These are phyloP conservation scores for Dissophora ornata DNA, from an alignment of 192 early-diverging fungal genomes.

Conservation along the genomic window DNA sequence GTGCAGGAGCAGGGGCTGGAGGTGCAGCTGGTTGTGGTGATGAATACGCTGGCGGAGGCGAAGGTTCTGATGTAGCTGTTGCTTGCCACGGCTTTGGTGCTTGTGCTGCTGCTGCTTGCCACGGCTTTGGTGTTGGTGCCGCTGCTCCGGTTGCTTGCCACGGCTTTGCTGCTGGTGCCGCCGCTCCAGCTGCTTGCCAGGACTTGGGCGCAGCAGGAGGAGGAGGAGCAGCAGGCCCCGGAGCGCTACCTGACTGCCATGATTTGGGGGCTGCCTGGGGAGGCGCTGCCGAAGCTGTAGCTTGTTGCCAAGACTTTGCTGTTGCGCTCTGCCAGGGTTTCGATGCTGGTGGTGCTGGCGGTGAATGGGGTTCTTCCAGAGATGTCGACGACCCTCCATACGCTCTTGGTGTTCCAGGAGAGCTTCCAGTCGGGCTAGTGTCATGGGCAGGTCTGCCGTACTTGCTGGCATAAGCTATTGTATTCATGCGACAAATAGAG, in stretches of 20 bases:
- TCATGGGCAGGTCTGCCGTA: conserved; percentile 30
- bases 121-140: conserved; percentile 22
- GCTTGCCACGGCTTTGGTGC: conserved; percentile 38
- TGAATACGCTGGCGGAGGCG: conserved; percentile 42
- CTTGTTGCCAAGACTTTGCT: conserved; percentile 38
- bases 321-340: conserved; percentile 44
- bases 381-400: conserved; percentile 21
- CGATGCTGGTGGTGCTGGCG: conserved; percentile 32
- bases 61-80: not conserved
- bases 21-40: conserved; percentile 22
- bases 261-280: conserved; percentile 12
- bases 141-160: conserved; percentile 23
- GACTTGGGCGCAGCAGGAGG: conserved; percentile 31
- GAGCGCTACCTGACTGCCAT: no score
- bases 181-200: conserved; percentile 17
- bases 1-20: conserved; percentile 11
- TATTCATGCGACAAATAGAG: no score
- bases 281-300: not conserved
- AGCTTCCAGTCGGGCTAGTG: conserved; percentile 22
- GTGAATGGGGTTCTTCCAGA: conserved; percentile 10
- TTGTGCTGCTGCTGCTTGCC: conserved; percentile 8
- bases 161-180: conserved; percentile 22
- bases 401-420: conserved; percentile 7
- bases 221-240: conserved; percentile 7
- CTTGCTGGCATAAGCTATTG: conserved; percentile 32